Percentiles rank a stretch among this genome's conserved stretches.
Conservation (phyloP, 192 early-diverging fungal species). For the Ambispora gerdemannii region DNA sequence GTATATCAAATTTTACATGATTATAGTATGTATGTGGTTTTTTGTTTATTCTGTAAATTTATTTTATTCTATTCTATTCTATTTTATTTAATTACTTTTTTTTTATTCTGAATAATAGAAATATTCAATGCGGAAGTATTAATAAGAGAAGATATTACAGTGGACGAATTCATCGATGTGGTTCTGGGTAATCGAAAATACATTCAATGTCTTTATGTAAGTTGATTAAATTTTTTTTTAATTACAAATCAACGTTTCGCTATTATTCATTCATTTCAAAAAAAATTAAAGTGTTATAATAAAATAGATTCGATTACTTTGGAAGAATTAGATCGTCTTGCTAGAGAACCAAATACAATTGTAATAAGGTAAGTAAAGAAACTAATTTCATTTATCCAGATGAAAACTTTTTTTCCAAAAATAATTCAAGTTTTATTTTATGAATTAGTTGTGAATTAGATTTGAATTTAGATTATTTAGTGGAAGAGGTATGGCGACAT, state of each 20-base stretch:
- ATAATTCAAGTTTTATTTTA: no score
- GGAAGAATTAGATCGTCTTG: slow-evolving; percentile 91
- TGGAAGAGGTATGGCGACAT: slow-evolving; percentile 89
- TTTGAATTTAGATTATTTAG: slow-evolving; percentile 87
- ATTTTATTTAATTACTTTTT: not conserved
- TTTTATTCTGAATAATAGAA: slow-evolving; percentile 35
- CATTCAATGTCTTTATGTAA: slow-evolving; percentile 88
- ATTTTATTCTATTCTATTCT: not conserved
- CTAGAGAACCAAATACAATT: slow-evolving; percentile 85
- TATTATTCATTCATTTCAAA: no score
- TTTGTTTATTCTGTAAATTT: not conserved
- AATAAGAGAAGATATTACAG: slow-evolving; percentile 92
- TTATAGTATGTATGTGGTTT: slow-evolving; percentile 61
- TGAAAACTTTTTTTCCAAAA: no score
- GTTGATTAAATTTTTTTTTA: slow-evolving; percentile 12
- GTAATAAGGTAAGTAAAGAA: slow-evolving; percentile 68
- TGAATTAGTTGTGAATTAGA: slow-evolving; percentile 74
- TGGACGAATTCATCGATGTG: slow-evolving; percentile 99
- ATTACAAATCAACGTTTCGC: not conserved
- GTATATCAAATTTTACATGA: slow-evolving; percentile 93
- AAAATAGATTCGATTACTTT: slow-evolving; percentile 96
- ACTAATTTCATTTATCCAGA: no score
- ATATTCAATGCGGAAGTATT: slow-evolving; percentile 98
- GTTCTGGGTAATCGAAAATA: slow-evolving; percentile 97
- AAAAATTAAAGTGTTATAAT: slow-evolving; percentile 93